Evolutionary conservation across 805 yeast species (phyloP).

Genomic region (Starmerella davenportii): DNA sequence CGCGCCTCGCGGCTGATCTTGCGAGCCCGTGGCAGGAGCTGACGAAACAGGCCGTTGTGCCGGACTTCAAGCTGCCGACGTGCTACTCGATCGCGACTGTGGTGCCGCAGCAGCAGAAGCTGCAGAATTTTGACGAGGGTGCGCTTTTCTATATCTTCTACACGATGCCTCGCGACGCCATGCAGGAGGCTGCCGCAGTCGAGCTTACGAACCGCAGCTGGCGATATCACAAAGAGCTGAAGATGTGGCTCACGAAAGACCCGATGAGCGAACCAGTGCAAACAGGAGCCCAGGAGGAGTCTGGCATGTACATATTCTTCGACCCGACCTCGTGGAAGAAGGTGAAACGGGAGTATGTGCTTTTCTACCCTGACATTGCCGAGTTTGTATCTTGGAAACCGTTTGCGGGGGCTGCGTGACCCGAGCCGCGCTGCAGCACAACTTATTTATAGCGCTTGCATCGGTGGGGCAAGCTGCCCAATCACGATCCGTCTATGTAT

Average conservation of each 20-base stretch:
- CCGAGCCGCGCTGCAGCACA: neutral
- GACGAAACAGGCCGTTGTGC: constrained; percentile 76
- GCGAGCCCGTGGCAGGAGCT: constrained; percentile 95
- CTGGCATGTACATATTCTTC: constrained; percentile 84
- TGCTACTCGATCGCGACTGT: constrained; percentile 31
- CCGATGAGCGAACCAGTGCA: constrained; percentile 71
- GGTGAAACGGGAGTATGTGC: constrained; percentile 53
- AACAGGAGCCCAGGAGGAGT: constrained; percentile 69
- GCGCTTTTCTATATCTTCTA: constrained; percentile 86
- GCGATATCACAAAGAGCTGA: constrained; percentile 90
- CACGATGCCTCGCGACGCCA: constrained; percentile 76
- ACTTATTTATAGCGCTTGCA: neutral
- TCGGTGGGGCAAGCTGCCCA: neutral
- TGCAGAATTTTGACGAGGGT: constrained; percentile 56
- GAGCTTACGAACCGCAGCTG: constrained; percentile 85
- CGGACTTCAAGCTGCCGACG: constrained; percentile 50
- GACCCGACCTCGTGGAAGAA: constrained; percentile 95
- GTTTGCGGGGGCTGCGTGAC: too few species aligned
- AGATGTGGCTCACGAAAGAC: constrained; percentile 93
- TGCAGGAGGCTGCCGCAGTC: constrained; percentile 85
- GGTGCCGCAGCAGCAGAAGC: constrained; percentile 29
- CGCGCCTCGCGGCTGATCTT: constrained; percentile 41
- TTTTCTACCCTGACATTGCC: constrained; percentile 46
- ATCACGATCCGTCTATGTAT: neutral
- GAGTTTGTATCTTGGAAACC: constrained; percentile 15